These are phyloP conservation scores for Mucor velutinosus DNA, from an alignment of 371 early-diverging fungal species.

Conservation along the genomic window DNA sequence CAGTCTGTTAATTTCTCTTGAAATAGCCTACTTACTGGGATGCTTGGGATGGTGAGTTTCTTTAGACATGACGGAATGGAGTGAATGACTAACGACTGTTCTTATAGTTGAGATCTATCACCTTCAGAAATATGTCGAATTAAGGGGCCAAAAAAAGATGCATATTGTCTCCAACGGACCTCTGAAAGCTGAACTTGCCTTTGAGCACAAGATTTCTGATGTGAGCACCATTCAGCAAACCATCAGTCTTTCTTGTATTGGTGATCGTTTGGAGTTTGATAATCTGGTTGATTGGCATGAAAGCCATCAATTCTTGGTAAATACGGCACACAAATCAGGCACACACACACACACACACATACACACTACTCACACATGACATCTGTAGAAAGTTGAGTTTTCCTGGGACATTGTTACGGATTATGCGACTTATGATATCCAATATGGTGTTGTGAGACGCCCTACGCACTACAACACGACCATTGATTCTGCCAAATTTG, in stretches of 20 bases:
- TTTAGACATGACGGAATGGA: not conserved
- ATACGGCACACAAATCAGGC: not conserved
- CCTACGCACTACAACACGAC: conserved; percentile 94
- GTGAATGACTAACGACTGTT: not conserved
- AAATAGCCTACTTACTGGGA: conserved; percentile 80
- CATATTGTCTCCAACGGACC: conserved; percentile 40
- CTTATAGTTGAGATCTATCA: conserved; percentile 49
- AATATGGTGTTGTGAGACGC: conserved; percentile 89
- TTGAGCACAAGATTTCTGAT: conserved; percentile 65
- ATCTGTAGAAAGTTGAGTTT: conserved; percentile 86
- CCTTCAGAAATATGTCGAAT: conserved; percentile 38
- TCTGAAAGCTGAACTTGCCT: conserved; percentile 62
- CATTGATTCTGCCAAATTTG: conserved; percentile 85
- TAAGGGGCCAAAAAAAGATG: conserved; percentile 33
- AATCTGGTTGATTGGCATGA: conserved; percentile 92
- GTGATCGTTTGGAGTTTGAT: conserved; percentile 82
- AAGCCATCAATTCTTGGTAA: conserved; percentile 79
- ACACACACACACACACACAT: too few species aligned
- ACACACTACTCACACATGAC: not conserved
- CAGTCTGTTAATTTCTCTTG: too few species aligned
- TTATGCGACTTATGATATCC: conserved; percentile 92
- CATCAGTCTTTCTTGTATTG: conserved; percentile 67
- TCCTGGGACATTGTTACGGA: conserved; percentile 83
- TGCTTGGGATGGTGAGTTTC: conserved; percentile 57
- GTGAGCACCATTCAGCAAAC: conserved; percentile 72